Conservation (phyloP, 228 moss, liverwort and hornwort genomes). For the Sphagnum magellanicum region DNA sequence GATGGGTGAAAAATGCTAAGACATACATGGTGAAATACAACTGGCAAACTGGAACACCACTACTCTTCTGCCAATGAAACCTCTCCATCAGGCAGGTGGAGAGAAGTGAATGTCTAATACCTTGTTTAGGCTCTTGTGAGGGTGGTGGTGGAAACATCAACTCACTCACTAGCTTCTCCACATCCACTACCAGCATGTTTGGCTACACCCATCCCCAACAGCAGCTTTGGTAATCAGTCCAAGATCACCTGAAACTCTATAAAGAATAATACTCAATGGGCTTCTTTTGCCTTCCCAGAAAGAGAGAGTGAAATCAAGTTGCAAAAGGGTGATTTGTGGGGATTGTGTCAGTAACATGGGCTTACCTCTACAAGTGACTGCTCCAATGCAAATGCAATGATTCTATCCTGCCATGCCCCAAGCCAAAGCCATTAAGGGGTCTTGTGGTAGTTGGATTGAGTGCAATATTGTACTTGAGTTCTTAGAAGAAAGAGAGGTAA, state of each 20-base stretch:
- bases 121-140: neutral
- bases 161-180: slow-evolving; percentile 63
- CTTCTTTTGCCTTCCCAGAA: no score
- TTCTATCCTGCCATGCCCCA: slow-evolving; percentile 55
- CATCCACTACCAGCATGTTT: slow-evolving; percentile 65
- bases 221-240: neutral
- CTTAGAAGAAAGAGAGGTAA: neutral
- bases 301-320: neutral
- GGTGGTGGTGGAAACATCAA: slow-evolving; percentile 34
- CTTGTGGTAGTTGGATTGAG: neutral
- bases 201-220: slow-evolving; percentile 46
- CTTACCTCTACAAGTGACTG: slow-evolving; percentile 78
- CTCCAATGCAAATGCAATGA: slow-evolving; percentile 68
- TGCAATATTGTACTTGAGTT: neutral
- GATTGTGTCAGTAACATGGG: neutral
- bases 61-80: neutral
- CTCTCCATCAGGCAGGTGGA: no score
- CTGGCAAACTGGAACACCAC: neutral
- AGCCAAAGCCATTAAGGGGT: slow-evolving; percentile 1
- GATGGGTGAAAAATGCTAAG: neutral
- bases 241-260: neutral
- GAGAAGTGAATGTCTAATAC: slow-evolving; percentile 5
- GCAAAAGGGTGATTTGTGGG: no score
- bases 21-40: neutral
- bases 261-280: no score